Conservation (phyloP, 2,329 filamentous ascomycete genomes). For the Stagonosporopsis rhizophila region DNA sequence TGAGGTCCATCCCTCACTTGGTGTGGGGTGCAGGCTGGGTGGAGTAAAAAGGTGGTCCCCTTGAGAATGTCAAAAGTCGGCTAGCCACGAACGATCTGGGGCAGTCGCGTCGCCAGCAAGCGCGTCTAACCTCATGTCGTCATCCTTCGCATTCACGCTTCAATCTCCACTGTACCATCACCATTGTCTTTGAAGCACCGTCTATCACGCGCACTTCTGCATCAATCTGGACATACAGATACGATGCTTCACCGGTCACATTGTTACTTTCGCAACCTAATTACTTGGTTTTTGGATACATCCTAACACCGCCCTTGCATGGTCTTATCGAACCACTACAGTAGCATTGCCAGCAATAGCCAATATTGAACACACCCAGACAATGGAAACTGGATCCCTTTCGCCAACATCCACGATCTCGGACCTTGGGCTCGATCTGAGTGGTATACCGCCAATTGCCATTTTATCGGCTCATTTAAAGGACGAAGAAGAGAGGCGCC, state of each 20-base stretch:
- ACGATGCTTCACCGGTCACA: conserved; percentile 29
- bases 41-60: conserved; percentile 4
- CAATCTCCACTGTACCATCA: background rate
- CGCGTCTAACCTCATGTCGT: conserved; percentile 24
- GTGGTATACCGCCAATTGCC: conserved; percentile 69
- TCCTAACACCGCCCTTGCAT: conserved; percentile 41
- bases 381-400: conserved; percentile 24
- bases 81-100: conserved; percentile 11
- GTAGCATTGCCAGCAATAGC: conserved; percentile 29
- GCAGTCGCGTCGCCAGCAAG: conserved; percentile 1
- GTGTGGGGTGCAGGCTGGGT: conserved; percentile 12
- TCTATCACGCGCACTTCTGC: conserved; percentile 3
- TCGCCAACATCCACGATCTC: conserved; percentile 29
- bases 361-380: conserved; percentile 30
- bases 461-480: conserved; percentile 75
- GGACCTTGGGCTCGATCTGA: conserved; percentile 47
- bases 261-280: conserved; percentile 24
- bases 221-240: conserved; percentile 11
- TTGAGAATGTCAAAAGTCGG: conserved; percentile 11
- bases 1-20: conserved; percentile 11
- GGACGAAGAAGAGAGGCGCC: conserved; percentile 65
- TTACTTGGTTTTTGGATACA: conserved; percentile 33
- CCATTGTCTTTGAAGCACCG: background rate
- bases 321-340: conserved; percentile 30
- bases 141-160: conserved; percentile 17